A percentile compares a stretch with the other conserved stretches of the same genome.
These are phyloP conservation scores for Wallacemonas sp. DNA, from an alignment of 208 protist species.

Conservation along the genomic window DNA sequence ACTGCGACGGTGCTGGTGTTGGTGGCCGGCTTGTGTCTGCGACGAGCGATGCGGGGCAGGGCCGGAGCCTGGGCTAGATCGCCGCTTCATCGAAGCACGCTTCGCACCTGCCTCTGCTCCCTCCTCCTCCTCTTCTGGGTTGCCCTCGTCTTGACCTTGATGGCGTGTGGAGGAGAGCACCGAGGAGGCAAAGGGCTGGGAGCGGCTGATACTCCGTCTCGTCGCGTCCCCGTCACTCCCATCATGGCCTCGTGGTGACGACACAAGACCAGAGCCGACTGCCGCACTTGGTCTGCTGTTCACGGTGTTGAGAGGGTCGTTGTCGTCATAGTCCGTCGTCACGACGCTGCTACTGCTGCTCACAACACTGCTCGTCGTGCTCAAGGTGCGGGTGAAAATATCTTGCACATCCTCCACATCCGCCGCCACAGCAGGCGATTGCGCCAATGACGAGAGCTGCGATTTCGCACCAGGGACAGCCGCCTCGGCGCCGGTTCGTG, in stretches of 20 bases:
- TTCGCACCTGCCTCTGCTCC: not conserved
- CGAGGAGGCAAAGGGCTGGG: conserved; percentile 6
- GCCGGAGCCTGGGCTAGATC: not conserved
- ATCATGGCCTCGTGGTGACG: too few relatives aligned
- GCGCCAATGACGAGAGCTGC: too few relatives aligned
- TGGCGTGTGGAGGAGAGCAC: not conserved
- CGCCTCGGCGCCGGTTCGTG: not conserved
- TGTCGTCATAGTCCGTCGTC: not conserved
- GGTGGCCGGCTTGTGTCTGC: not conserved
- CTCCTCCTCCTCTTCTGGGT: not conserved
- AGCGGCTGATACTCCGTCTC: not conserved
- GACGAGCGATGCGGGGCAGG: not conserved
- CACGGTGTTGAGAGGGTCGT: not conserved
- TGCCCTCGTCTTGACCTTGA: not conserved
- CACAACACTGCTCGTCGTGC: conserved; percentile 1
- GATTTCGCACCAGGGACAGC: not conserved
- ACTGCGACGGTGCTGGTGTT: not conserved
- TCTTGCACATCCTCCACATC: not conserved
- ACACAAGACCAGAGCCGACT: too few relatives aligned
- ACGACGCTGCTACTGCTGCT: conserved; percentile 1
- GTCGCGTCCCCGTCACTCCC: not conserved
- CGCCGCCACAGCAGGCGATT: not conserved
- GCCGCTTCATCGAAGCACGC: not conserved
- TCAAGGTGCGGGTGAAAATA: not conserved
- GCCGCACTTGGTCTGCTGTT: not conserved